Base-by-base conservation (phyloP, 495 filamentous ascomycete genomes). In the Aspergillus nidulans region DNA sequence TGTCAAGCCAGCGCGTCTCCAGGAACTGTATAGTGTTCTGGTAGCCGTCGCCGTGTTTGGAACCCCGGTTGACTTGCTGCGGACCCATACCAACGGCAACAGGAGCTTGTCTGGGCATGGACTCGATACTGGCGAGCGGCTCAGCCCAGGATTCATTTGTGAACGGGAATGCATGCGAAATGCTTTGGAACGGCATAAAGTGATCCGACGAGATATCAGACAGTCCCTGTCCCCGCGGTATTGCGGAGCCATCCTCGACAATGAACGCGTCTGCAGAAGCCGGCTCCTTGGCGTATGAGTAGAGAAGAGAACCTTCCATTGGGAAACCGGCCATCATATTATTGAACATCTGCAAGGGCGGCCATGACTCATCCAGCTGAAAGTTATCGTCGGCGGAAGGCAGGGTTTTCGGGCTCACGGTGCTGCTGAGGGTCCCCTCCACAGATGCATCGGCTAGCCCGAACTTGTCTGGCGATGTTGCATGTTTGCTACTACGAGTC, bases 371-470 rank as follows among this genome's bases (percentile, higher is more conserved):
- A 45, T 77, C 71, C 41, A 68, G 42, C 32, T 71, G 72, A 41
- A 71, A 73, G 55, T 74, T 73, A 54, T 77, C 74, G 49, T 77
- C 74, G 47, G 70, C 57, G 26, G 72, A 72, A 21, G 70, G 73
- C n/a, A 74, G 53, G 1, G 73, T 75, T 49, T 66, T 61, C 23
- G 74, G 73, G 52, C 73, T 76, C 45, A 77, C 66, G 13, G 72
- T 74, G 39, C 70, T 68, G 38, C 73, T 74, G 28, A 68, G 64
- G n/a, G 67, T 69, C 18, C 69, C 69, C 36, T 74, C 69, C 49
- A 65, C 50, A 21, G 57, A 41, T 34, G 61, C 69, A 52, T 73
- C 72, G 21, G 57, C 20, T 40, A 71, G 57, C 58, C 59, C 63
- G 41, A 68, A 68, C 24, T 64, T 68, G 9, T 71, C 72, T n/a